Evolutionary conservation across 768 basidiomycete genomes (phyloP).

Genomic region (Asterophora lycoperdoides): DNA sequence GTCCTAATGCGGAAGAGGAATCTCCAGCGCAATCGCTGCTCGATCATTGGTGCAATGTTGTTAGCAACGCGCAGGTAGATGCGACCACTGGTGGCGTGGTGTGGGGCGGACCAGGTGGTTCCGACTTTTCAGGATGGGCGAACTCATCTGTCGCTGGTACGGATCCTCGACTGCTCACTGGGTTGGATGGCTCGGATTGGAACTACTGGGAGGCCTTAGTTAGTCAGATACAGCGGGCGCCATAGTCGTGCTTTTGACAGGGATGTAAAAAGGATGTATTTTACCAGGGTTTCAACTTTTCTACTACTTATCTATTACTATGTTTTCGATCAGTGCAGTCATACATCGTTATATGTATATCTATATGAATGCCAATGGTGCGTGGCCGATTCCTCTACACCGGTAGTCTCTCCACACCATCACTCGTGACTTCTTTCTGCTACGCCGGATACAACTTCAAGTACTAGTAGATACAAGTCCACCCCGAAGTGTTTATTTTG

Average conservation of each 20-base stretch:
- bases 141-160: conserved; percentile 36
- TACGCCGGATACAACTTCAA: no score
- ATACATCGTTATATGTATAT: neutral
- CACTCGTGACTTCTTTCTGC: no score
- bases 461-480: no score
- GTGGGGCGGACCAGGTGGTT: conserved; percentile 56
- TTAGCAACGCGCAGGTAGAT: conserved; percentile 62
- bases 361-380: no score
- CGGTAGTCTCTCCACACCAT: no score
- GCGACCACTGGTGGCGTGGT: conserved; percentile 46
- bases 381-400: no score
- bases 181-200: conserved; percentile 66
- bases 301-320: neutral
- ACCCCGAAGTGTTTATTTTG: neutral
- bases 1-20: conserved; percentile 71
- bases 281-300: neutral
- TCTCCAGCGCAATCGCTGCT: conserved; percentile 71
- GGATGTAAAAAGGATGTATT: conserved; percentile 3
- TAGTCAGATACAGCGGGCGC: conserved; percentile 48
- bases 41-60: conserved; percentile 83
- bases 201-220: conserved; percentile 79
- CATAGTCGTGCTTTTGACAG: conserved; percentile 20
- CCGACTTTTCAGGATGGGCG: conserved; percentile 58
- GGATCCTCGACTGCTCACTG: conserved; percentile 43
- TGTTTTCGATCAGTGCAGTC: neutral